Evolutionary conservation across 352 stramenopile species (phyloP).

Genomic region (Globisporangium cederbergense): DNA sequence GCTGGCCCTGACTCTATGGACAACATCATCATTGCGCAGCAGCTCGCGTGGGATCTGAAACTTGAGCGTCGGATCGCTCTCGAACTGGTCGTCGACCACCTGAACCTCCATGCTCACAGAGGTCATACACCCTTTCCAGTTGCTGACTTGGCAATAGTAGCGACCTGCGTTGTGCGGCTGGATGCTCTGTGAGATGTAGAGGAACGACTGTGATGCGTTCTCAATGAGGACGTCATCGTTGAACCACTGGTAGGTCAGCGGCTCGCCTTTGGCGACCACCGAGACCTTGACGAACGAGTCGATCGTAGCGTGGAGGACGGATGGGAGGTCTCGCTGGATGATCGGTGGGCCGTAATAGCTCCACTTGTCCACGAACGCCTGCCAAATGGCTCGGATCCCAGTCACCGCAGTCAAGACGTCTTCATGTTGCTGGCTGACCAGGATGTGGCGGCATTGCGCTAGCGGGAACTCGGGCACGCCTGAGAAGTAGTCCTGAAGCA

Average conservation of each 20-base stretch:
- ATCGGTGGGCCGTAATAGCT: conserved; percentile 50
- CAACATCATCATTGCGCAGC: conserved; percentile 10
- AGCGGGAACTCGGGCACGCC: conserved; percentile 66
- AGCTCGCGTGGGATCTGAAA: conserved; percentile 36
- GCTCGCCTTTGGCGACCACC: conserved; percentile 60
- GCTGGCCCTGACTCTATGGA: conserved; percentile 35
- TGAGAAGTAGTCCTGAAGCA: conserved; percentile 47
- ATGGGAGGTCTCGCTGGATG: conserved; percentile 43
- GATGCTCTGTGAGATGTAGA: conserved; percentile 52
- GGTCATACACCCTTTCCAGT: conserved; percentile 36
- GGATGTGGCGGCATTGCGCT: conserved; percentile 25
- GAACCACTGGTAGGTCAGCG: conserved; percentile 69
- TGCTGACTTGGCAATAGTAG: conserved; percentile 61
- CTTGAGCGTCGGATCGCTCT: conserved; percentile 32
- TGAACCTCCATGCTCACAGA: conserved; percentile 34
- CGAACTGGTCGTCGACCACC: conserved; percentile 46
- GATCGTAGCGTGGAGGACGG: conserved; percentile 28
- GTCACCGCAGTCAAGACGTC: conserved; percentile 16
- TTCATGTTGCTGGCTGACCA: conserved; percentile 13
- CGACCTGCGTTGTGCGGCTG: conserved; percentile 50
- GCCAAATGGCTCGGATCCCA: conserved; percentile 37
- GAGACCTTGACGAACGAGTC: conserved; percentile 50
- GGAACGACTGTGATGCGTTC: conserved; percentile 36
- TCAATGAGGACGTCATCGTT: conserved; percentile 26
- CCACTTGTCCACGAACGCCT: conserved; percentile 56